A percentile compares a stretch with the other conserved stretches of the same genome.
Evolutionary conservation across 768 basidiomycete species (phyloP).

Genomic region (Cyclocybe cylindracea): DNA sequence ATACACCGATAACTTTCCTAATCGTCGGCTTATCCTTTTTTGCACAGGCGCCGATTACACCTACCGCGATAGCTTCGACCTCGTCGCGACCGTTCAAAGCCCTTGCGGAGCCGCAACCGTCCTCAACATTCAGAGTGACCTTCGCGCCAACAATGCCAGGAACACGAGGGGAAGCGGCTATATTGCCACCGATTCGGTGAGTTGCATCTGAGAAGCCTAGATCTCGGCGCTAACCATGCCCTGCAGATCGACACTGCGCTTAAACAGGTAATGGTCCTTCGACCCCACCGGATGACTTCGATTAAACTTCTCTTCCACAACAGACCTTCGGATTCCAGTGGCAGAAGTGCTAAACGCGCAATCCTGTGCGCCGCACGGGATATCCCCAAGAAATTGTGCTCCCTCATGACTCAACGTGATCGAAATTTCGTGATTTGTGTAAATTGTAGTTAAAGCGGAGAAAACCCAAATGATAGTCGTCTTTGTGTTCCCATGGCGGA

Average conservation of each 20-base stretch:
- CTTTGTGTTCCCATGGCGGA: too few species aligned
- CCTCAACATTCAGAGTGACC: conserved; percentile 22
- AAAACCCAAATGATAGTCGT: too few species aligned
- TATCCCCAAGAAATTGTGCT: too few species aligned
- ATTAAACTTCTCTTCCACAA: neutral
- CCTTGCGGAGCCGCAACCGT: conserved; percentile 24
- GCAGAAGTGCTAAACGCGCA: conserved; percentile 11
- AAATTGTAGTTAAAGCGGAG: too few species aligned
- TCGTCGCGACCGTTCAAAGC: conserved; percentile 19
- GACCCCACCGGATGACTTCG: neutral
- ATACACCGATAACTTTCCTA: neutral
- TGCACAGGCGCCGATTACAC: conserved; percentile 20
- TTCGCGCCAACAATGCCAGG: conserved; percentile 20
- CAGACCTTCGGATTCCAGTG: conserved; percentile 25
- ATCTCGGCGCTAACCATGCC: neutral
- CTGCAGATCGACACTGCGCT: conserved; percentile 8
- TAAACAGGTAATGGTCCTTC: conserved; percentile 2
- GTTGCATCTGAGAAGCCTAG: neutral
- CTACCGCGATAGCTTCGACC: conserved; percentile 25
- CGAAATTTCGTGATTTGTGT: too few species aligned
- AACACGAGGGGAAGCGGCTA: conserved; percentile 23
- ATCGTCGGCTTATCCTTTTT: neutral
- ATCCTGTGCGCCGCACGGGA: too few species aligned
- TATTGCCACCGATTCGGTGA: conserved; percentile 23
- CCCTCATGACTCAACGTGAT: too few species aligned